Base-by-base conservation (phyloP, 2,329 filamentous ascomycete genomes). In the Aspergillus luchuensis region DNA sequence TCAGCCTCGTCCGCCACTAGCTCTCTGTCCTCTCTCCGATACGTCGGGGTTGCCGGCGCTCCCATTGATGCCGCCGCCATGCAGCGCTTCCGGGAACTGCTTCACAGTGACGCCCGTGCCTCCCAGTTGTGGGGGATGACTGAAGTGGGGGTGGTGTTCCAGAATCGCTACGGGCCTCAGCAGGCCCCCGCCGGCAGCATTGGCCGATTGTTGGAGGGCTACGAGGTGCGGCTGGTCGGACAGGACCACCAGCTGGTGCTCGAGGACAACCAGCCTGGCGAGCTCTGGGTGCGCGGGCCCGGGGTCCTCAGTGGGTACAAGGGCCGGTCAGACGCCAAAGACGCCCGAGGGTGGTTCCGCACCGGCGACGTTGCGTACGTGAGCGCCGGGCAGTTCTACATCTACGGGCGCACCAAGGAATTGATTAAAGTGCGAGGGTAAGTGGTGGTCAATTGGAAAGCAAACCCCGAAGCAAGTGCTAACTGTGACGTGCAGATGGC, bases 71-170 rank as follows among this genome's bases (percentile, higher is more conserved):
- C 72, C 2, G 70, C 69, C 0, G 72, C 77, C 13, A 75, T 82
- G 71, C 64, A 72, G n/a, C 68, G 73, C 51, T 73, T 82, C 62
- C 73, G 78, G 36, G 65, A 67, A 5, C 69, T 80, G 21, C 77
- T 85, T 41, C 68, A 76, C 25, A 63, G 65, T 1, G 69, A 77
- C 33, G 79, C 81, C 0, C 72, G 74, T 17, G 75, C 84, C 13
- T 74, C 74, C 8, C 81, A 83, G 60, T 76, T 83, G 39, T 86
- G 81, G 78, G 84, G 84, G 1, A 84, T 85, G 79, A 85, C 83
- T 0, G 84, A 86, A 69, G 76, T 70, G 66, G 83, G 83, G 58
- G 77, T 72, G 66, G 75, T 65, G 2, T 78, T 81, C 67, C 77
- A 79, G 57, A 76, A 73, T 56, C 72, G 70, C 17, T 78, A 75